Percentiles rank a stretch among this genome's conserved stretches.
Evolutionary conservation across 495 filamentous ascomycete genomes (phyloP).

Genomic region (Neurospora sp.): DNA sequence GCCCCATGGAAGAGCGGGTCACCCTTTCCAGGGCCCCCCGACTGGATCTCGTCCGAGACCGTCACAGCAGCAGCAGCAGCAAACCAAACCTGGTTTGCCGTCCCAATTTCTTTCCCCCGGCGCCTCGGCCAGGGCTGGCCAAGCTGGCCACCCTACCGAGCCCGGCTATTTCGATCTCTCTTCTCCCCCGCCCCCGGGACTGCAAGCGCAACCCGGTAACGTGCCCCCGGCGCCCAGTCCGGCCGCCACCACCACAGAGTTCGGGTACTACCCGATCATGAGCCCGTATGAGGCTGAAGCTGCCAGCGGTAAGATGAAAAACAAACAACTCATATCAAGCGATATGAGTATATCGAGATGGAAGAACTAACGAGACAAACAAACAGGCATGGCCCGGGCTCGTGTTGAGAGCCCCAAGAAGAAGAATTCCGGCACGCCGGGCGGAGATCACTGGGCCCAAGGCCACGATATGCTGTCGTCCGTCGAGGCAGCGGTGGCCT

Average conservation of each 20-base stretch:
- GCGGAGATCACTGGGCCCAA: not conserved
- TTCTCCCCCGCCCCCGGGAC: not conserved
- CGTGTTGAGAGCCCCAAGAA: not conserved
- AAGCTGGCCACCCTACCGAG: not conserved
- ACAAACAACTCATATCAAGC: not conserved
- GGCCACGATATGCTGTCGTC: not conserved
- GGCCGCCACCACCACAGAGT: not conserved
- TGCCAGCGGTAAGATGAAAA: conserved; percentile 1
- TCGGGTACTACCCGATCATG: conserved; percentile 9
- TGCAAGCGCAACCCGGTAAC: not conserved
- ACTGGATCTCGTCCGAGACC: conserved; percentile 5
- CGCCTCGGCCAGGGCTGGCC: not conserved
- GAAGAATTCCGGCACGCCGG: not conserved
- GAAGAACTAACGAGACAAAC: not conserved
- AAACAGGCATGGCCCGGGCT: not conserved
- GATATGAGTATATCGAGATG: not conserved
- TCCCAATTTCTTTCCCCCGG: not conserved
- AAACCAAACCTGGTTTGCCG: not conserved
- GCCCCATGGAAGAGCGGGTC: not conserved
- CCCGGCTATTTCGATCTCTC: not conserved
- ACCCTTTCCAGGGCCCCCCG: conserved; percentile 1
- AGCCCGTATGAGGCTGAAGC: conserved; percentile 14
- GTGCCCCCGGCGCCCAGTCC: not conserved
- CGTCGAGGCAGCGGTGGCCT: not conserved
- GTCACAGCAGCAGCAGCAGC: not conserved